These are phyloP conservation scores for Heterobasidion parviporum DNA, from an alignment of 1,284 basidiomycete species.

Conservation along the genomic window DNA sequence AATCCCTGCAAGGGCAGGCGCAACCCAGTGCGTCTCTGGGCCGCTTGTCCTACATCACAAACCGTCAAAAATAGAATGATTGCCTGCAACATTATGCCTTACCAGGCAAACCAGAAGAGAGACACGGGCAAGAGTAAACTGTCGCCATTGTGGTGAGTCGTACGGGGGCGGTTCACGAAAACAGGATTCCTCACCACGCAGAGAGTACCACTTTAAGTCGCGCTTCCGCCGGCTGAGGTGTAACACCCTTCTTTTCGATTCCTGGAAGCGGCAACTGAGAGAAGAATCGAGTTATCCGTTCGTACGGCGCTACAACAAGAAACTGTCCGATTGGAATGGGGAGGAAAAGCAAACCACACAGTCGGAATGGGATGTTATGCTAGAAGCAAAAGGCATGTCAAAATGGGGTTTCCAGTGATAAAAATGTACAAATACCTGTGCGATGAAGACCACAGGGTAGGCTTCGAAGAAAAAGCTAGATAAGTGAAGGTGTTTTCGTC, in stretches of 20 bases:
- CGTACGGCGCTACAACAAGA: slow-evolving; percentile 5
- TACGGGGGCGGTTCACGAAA: too few relatives aligned
- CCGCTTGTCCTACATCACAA: slow-evolving; percentile 17
- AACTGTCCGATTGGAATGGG: slow-evolving; percentile 14
- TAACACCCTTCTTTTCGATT: slow-evolving; percentile 9
- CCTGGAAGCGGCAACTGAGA: slow-evolving; percentile 12
- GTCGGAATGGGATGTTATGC: slow-evolving; percentile 15
- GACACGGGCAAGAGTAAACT: slow-evolving; percentile 17
- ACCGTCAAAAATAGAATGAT: background rate
- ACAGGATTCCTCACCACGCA: slow-evolving; percentile 6
- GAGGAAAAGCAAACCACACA: slow-evolving; percentile 15
- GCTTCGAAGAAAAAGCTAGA: slow-evolving; percentile 20
- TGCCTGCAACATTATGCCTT: background rate
- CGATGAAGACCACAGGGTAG: slow-evolving; percentile 19
- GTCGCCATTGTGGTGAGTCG: background rate
- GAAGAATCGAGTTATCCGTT: slow-evolving; percentile 5
- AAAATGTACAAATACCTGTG: slow-evolving; percentile 10
- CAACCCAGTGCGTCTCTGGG: slow-evolving; percentile 18
- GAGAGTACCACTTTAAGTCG: slow-evolving; percentile 11
- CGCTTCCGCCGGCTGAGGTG: slow-evolving; percentile 9
- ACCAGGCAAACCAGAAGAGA: slow-evolving; percentile 24
- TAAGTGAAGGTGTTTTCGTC: too few relatives aligned
- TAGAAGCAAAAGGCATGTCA: background rate
- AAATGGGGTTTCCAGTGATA: background rate
- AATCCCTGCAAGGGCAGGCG: slow-evolving; percentile 18